Conservation (phyloP, 352 stramenopile species). For the Globisporangium mamillatum region DNA sequence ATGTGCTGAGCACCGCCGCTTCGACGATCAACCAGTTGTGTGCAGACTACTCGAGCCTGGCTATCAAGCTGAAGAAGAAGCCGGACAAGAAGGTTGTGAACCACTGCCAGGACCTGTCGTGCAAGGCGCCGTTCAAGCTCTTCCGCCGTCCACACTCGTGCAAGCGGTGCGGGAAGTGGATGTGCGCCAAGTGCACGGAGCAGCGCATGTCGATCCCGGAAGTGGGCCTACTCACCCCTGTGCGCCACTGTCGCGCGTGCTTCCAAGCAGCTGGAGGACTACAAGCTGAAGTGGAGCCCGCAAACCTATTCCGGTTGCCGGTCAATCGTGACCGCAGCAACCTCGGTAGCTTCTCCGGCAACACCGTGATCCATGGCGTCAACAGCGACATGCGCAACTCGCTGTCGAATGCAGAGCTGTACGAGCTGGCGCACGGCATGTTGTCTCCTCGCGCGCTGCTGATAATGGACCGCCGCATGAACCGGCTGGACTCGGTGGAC, state of each 20-base stretch:
- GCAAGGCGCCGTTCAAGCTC: slow-evolving; percentile 75
- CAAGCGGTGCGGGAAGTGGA: slow-evolving; percentile 84
- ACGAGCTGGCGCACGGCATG: slow-evolving; percentile 77
- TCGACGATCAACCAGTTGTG: slow-evolving; percentile 63
- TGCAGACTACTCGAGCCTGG: slow-evolving; percentile 59
- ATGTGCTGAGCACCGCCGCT: slow-evolving; percentile 58
- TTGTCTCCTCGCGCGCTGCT: slow-evolving; percentile 67
- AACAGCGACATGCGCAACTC: slow-evolving; percentile 26
- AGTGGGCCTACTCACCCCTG: slow-evolving; percentile 67
- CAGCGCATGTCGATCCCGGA: slow-evolving; percentile 82
- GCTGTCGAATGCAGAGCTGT: slow-evolving; percentile 72
- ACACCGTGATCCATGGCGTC: slow-evolving; percentile 15
- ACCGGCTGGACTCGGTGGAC: slow-evolving; percentile 68
- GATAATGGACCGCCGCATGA: slow-evolving; percentile 63
- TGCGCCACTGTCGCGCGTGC: slow-evolving; percentile 77
- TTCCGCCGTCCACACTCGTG: slow-evolving; percentile 80
- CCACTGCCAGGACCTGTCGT: slow-evolving; percentile 69
- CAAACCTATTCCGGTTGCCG: slow-evolving; percentile 56
- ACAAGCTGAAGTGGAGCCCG: slow-evolving; percentile 63
- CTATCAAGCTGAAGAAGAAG: slow-evolving; percentile 73
- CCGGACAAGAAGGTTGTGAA: slow-evolving; percentile 81
- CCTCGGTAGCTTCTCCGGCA: slow-evolving; percentile 12
- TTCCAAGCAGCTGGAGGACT: slow-evolving; percentile 66
- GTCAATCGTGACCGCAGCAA: background rate
- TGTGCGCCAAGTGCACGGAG: slow-evolving; percentile 80